Conservation (phyloP, 2,329 filamentous ascomycete genomes). For the Colletotrichum neosansevieriae region DNA sequence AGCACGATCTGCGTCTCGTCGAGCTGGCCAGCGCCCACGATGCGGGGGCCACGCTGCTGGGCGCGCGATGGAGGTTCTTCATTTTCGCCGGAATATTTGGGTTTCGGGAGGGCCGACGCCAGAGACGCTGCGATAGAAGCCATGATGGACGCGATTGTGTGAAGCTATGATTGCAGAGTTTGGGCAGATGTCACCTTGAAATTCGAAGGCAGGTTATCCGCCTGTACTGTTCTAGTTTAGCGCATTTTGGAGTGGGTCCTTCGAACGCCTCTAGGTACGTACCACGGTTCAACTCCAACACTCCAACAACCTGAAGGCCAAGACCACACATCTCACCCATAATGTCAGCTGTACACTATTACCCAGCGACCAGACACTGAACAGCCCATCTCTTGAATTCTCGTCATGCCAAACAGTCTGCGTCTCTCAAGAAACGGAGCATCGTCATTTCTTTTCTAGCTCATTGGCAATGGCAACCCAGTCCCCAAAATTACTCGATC, state of each 20-base stretch:
- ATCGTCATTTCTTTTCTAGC: too few relatives aligned
- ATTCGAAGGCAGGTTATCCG: conserved; percentile 40
- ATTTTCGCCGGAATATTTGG: conserved; percentile 90
- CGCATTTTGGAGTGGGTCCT: conserved; percentile 11
- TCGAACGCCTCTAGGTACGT: neutral
- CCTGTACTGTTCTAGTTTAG: conserved; percentile 19
- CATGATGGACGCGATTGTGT: conserved; percentile 61
- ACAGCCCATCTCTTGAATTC: too few relatives aligned
- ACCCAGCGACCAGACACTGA: too few relatives aligned
- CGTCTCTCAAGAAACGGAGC: too few relatives aligned
- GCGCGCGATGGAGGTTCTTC: conserved; percentile 81
- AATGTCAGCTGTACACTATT: too few relatives aligned
- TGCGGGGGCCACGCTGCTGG: conserved; percentile 82
- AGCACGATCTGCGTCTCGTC: conserved; percentile 89
- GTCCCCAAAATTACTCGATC: too few relatives aligned
- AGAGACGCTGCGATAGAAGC: conserved; percentile 78
- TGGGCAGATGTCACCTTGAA: conserved; percentile 38
- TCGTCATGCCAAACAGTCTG: too few relatives aligned
- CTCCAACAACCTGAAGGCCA: neutral
- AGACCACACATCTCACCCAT: neutral
- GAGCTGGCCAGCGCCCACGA: conserved; percentile 82
- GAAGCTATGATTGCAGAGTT: conserved; percentile 32
- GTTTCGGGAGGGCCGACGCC: conserved; percentile 84
- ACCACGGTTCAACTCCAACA: neutral
- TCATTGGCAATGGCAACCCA: too few relatives aligned